Base-by-base conservation (phyloP, 805 yeast species). In the Dipodascopsis uninucleata region DNA sequence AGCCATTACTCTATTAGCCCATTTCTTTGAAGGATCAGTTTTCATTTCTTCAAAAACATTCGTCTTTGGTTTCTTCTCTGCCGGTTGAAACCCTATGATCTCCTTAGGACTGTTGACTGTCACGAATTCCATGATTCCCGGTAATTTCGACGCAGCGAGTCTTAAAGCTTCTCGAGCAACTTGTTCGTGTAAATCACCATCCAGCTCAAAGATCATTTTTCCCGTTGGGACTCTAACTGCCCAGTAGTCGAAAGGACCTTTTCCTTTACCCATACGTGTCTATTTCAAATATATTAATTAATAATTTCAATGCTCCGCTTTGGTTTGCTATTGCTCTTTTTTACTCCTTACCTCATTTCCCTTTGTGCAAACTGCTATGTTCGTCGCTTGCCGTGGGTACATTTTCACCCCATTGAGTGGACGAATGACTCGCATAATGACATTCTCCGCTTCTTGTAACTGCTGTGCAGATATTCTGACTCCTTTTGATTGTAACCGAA, bases 181-280 rank as follows among this genome's bases (percentile, higher is more conserved):
- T 55, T 77, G 79, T 62, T 86, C 95, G 66, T 93, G 97, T 57
- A 90, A 74, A 52, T 76, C 70, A 52, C 82, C 84, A 25, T 66
- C 71, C 61, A 89, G 79, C 69, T 93, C 98, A 61, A 89, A 87
- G 18, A 89, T 71, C 32, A 93, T 80, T 61, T 88, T 89, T 3
- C 98, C 98, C 0, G 97, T 89, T 31, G 97, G 95, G 10, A 93
- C 93, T 60, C 98, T 79, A 26, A 81, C 85, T 59, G 95, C 94
- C 97, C 97, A 93, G 70, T 87, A 93, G 60, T 87, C 96, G 63
- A 93, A 90, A 0, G 89, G 82, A 68, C 98, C 98, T 69, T 93
- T 93, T 71, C 98, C 98, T 67, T 93, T 93, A 72, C 98, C 98
- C 98, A 93, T 93, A 81, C 98, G 93, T 8, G 96, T 87, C 65